Conservation (phyloP, 352 stramenopile genomes). For the Pythium folliculosum region DNA sequence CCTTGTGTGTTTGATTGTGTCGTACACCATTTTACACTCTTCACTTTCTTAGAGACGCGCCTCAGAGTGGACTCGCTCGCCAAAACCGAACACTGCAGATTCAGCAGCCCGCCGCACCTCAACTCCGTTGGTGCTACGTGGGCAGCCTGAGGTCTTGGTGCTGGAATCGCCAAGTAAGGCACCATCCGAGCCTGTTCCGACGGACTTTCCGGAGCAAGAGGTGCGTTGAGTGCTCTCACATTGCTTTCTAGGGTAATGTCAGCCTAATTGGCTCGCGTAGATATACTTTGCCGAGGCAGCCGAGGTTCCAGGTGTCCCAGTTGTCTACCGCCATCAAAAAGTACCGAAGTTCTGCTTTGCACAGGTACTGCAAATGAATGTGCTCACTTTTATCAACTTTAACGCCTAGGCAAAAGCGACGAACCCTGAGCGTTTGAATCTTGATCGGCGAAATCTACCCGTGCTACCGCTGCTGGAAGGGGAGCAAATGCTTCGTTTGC, state of each 20-base stretch:
- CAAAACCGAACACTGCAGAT: slow-evolving; percentile 26
- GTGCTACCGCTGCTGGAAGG: slow-evolving; percentile 87
- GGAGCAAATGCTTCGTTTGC: slow-evolving; percentile 84
- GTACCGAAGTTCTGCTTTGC: slow-evolving; percentile 22
- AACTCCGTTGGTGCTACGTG: slow-evolving; percentile 2
- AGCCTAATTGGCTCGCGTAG: slow-evolving; percentile 25
- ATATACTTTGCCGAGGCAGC: slow-evolving; percentile 77
- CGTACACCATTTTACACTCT: background rate
- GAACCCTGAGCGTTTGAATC: slow-evolving; percentile 87
- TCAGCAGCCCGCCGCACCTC: background rate
- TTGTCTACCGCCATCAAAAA: slow-evolving; percentile 76
- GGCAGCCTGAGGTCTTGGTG: slow-evolving; percentile 30
- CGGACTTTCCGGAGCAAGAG: slow-evolving; percentile 32
- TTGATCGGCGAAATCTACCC: slow-evolving; percentile 82
- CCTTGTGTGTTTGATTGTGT: background rate
- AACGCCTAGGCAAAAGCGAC: slow-evolving; percentile 48
- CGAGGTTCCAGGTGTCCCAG: slow-evolving; percentile 64
- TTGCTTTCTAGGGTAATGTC: no score
- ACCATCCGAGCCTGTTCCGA: slow-evolving; percentile 11
- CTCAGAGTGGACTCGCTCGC: slow-evolving; percentile 14
- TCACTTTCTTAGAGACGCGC: slow-evolving; percentile 14
- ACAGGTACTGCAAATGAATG: background rate
- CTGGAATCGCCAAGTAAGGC: slow-evolving; percentile 18
- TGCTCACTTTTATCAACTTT: background rate
- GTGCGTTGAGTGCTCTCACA: no score